Evolutionary conservation across 2,329 filamentous ascomycete genomes (phyloP).

Genomic region (Pestalotiopsis sp.): DNA sequence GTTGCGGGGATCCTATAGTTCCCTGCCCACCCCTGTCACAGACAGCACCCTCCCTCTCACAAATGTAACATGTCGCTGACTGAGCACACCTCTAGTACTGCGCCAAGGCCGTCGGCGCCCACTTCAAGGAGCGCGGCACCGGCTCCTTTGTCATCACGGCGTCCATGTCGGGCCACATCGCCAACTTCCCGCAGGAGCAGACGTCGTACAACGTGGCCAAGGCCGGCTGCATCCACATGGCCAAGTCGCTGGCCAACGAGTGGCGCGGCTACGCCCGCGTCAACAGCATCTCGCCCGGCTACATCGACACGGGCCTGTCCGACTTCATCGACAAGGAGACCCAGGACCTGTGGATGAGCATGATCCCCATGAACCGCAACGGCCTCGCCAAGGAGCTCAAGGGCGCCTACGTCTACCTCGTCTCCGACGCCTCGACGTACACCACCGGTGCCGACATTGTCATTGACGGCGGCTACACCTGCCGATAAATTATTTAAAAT

Average conservation of each 20-base stretch:
- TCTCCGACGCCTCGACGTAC: conserved; percentile 68
- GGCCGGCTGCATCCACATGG: conserved; percentile 48
- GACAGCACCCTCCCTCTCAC: not conserved
- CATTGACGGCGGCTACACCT: conserved; percentile 51
- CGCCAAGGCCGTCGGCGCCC: conserved; percentile 59
- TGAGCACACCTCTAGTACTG: conserved; percentile 47
- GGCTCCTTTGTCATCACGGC: conserved; percentile 68
- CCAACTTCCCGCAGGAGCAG: conserved; percentile 68
- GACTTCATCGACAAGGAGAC: conserved; percentile 44
- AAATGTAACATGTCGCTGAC: not conserved
- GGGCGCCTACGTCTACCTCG: conserved; percentile 69
- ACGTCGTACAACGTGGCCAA: conserved; percentile 65
- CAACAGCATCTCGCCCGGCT: conserved; percentile 65
- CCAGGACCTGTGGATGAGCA: conserved; percentile 34
- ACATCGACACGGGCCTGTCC: conserved; percentile 49
- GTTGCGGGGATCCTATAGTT: not conserved
- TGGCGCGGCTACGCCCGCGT: conserved; percentile 66
- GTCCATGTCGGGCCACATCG: conserved; percentile 68
- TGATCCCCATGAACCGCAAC: conserved; percentile 51
- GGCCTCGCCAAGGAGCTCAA: conserved; percentile 68
- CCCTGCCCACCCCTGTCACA: not conserved
- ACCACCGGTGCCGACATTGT: conserved; percentile 60
- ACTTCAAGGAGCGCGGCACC: conserved; percentile 64
- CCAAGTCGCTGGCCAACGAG: conserved; percentile 55
- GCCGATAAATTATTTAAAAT: conserved; percentile 26